phyloP scores from a whole-genome alignment of 352 stramenopile species.

The Phytophthora pinifolia region DNA sequence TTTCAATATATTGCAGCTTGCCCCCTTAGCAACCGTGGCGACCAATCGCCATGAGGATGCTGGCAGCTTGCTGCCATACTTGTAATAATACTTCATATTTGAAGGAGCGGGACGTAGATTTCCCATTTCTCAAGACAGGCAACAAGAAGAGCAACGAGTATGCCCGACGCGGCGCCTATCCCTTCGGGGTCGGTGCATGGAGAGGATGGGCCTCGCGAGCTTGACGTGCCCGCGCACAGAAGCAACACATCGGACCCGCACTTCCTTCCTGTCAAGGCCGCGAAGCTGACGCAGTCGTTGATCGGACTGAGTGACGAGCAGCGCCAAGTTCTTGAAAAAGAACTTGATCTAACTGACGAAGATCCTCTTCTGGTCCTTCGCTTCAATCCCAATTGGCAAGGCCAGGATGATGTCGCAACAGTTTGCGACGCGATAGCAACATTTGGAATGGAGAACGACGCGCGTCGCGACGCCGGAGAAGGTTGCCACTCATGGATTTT shows the following conservation, averaged over 20 bases:
- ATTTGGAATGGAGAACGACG: slow-evolving; percentile 5
- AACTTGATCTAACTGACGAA: slow-evolving; percentile 7
- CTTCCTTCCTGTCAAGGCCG: slow-evolving; percentile 6
- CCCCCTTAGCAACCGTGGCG: too few relatives aligned
- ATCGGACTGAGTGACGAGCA: slow-evolving; percentile 9
- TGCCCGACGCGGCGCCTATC: too few relatives aligned
- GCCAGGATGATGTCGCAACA: slow-evolving; percentile 2
- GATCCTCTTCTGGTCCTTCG: slow-evolving; percentile 6
- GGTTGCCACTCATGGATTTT: slow-evolving; percentile 8
- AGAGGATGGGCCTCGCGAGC: too few relatives aligned
- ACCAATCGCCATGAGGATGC: too few relatives aligned
- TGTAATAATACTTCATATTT: too few relatives aligned
- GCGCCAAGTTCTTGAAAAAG: slow-evolving; percentile 9
- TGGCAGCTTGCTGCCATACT: too few relatives aligned
- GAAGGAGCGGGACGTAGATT: too few relatives aligned
- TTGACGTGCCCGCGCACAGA: too few relatives aligned
- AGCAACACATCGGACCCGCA: slow-evolving; percentile 7
- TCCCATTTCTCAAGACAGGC: too few relatives aligned
- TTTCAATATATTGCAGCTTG: too few relatives aligned
- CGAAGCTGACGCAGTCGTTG: slow-evolving; percentile 9
- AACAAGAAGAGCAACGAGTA: too few relatives aligned
- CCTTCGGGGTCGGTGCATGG: too few relatives aligned
- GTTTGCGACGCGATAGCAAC: slow-evolving; percentile 8
- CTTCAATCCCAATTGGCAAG: slow-evolving; percentile 6
- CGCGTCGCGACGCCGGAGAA: background rate